Evolutionary conservation across 2,329 filamentous ascomycete genomes (phyloP).

Genomic region (Orbilia javanica): DNA sequence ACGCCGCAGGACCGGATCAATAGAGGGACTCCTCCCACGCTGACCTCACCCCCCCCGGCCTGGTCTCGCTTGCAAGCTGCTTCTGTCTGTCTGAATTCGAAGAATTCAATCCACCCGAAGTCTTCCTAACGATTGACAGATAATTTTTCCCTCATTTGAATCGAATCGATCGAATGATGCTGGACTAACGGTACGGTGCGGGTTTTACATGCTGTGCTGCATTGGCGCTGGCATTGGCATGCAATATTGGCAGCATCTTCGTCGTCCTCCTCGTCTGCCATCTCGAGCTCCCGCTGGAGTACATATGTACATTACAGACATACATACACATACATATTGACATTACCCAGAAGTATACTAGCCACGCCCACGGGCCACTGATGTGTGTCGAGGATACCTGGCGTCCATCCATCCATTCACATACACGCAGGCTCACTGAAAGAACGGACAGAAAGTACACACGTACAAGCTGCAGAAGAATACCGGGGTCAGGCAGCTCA

Average conservation of each 20-base stretch:
- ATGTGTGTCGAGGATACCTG: too few relatives aligned
- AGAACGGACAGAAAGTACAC: background rate
- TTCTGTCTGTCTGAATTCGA: background rate
- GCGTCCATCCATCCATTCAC: background rate
- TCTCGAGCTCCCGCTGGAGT: conserved; percentile 16
- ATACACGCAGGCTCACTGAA: background rate
- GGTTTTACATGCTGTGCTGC: conserved; percentile 23
- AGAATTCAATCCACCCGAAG: conserved; percentile 25
- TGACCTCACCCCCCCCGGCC: background rate
- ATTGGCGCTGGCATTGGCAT: conserved; percentile 10
- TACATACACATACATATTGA: background rate
- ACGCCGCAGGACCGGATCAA: background rate
- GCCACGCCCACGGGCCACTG: too few relatives aligned
- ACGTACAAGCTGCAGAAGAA: conserved; percentile 17
- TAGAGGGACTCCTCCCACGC: conserved; percentile 48
- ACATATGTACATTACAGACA: background rate
- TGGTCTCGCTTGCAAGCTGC: background rate
- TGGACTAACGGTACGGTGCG: background rate
- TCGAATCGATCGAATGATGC: background rate
- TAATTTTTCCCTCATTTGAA: background rate
- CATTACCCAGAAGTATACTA: background rate
- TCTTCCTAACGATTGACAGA: conserved; percentile 39
- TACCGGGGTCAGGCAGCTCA: conserved; percentile 40
- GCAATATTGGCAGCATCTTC: conserved; percentile 2
- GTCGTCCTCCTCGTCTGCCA: background rate